Evolutionary conservation across 345 rosid genomes (phyloP).

Genomic region (Litchi chinensis): DNA sequence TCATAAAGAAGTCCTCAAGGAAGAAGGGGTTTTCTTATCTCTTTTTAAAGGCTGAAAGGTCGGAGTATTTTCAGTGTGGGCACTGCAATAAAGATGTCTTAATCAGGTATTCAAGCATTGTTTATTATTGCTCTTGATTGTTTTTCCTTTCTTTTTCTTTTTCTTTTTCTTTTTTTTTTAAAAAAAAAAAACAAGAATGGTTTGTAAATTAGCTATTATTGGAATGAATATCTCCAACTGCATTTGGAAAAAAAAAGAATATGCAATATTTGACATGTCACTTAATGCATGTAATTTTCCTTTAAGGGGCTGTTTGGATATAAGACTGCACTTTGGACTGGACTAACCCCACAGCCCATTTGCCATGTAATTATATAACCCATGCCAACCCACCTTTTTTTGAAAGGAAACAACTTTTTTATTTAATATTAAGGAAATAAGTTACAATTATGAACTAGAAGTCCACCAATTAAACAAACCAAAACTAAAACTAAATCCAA

Average conservation of each 20-base stretch:
- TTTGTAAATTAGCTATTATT: background rate
- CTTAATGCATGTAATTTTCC: background rate
- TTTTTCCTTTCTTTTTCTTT: too few species aligned
- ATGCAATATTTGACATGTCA: background rate
- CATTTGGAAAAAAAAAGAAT: background rate
- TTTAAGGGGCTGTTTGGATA: background rate
- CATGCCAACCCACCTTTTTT: too few species aligned
- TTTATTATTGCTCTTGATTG: background rate
- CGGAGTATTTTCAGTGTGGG: slow-evolving; percentile 65
- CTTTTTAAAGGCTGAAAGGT: slow-evolving; percentile 66
- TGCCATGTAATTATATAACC: background rate
- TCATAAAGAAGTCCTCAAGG: slow-evolving; percentile 41
- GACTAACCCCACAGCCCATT: background rate
- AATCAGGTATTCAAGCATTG: slow-evolving; percentile 51
- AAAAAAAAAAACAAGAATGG: background rate
- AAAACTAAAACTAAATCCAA: too few species aligned
- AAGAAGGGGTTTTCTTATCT: slow-evolving; percentile 75
- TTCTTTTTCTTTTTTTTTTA: too few species aligned
- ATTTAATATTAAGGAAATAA: too few species aligned
- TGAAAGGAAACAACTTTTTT: too few species aligned
- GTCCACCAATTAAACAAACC: too few species aligned
- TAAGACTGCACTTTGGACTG: background rate
- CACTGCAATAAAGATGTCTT: slow-evolving; percentile 80
- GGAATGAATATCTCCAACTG: background rate
- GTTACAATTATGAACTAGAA: too few species aligned